Base-by-base conservation (phyloP, 495 filamentous ascomycete species). In the Tetracladium marchalianum region DNA sequence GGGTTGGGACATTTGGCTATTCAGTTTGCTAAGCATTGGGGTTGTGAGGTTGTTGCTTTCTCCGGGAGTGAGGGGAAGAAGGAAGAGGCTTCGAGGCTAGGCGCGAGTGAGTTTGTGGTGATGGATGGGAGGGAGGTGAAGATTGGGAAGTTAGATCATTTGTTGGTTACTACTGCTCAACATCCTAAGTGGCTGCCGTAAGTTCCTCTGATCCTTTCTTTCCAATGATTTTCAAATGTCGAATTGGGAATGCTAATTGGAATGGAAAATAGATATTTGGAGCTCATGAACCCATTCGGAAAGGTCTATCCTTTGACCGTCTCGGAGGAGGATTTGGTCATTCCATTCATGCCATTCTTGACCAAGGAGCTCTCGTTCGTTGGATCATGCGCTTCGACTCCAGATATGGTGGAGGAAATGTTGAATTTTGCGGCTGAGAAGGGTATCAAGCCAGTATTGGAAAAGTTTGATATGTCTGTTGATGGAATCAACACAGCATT, bases 1-100 rank as follows among this genome's bases (percentile, higher is more conserved):
- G 79, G 79, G 0, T 60, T 82, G 1, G 79, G 78, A 1, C 78
- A 81, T 54, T 51, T 81, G 38, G 78, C 77, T 0, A 77, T 82
- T 39, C 74, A 80, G 39, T 80, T 78, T 36, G 75, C 73, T 13
- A 59, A 64, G 10, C 73, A 77, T 54, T 72, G 75, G 72, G 78
- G 77, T 1, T 76, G 72, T 44, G 55, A 75, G 10, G 76, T 80
- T 0, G 64, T 78, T 3, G 77, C 76, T 0, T 76, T 82, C 52
- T 72, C 66, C 8, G 62, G 66, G 2, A 71, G 66, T 0, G 71
- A 78, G 12, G 64, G 47, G 41, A 81, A 81, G 61, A 72, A 68
- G 41, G 66, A 73, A 1, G 73, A 80, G 41, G 77, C 77, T 1
- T 44, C 64, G 52, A 58, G 64, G 40, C 51, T 80, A 11, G 76